Conservation (phyloP, 805 yeast species). For the Brettanomyces nanus region DNA sequence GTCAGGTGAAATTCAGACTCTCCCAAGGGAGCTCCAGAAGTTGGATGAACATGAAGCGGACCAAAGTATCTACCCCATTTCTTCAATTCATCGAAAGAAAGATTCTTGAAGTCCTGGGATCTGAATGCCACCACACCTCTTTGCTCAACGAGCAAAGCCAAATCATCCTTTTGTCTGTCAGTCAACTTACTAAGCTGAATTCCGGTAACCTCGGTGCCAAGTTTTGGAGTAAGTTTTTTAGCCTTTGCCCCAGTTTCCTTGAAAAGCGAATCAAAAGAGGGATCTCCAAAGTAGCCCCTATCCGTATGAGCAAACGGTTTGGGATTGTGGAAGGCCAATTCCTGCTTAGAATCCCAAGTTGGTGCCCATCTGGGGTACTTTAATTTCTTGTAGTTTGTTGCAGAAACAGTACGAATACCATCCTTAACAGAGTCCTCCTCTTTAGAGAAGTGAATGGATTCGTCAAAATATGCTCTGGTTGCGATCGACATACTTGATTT, state of each 20-base stretch:
- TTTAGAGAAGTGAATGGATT: constrained; percentile 8
- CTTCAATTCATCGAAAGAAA: constrained; percentile 39
- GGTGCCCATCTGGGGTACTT: constrained; percentile 13
- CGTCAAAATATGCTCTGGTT: constrained; percentile 6
- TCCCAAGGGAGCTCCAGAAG: constrained; percentile 58
- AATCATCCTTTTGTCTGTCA: constrained; percentile 53
- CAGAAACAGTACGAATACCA: constrained; percentile 10
- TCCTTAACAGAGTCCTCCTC: constrained; percentile 7
- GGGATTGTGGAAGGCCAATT: constrained; percentile 26
- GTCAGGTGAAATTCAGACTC: constrained; percentile 56
- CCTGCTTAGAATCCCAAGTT: constrained; percentile 11
- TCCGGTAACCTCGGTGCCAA: constrained; percentile 59
- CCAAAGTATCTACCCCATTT: constrained; percentile 62
- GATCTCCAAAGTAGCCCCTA: constrained; percentile 63
- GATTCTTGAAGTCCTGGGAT: constrained; percentile 54
- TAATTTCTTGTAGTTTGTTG: constrained; percentile 3
- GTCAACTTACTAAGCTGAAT: constrained; percentile 49
- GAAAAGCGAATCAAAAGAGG: constrained; percentile 42
- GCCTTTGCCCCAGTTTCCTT: constrained; percentile 18
- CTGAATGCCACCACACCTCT: constrained; percentile 63
- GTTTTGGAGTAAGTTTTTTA: constrained; percentile 52
- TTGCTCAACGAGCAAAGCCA: constrained; percentile 60
- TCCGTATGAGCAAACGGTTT: constrained; percentile 51
- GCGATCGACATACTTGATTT: constrained; percentile 2
- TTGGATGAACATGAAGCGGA: constrained; percentile 64